Evolutionary conservation across 169 alveolate genomes (phyloP), one percentile per base, ranked within the genome.

Genomic region (Condylostoma magnum): DNA sequence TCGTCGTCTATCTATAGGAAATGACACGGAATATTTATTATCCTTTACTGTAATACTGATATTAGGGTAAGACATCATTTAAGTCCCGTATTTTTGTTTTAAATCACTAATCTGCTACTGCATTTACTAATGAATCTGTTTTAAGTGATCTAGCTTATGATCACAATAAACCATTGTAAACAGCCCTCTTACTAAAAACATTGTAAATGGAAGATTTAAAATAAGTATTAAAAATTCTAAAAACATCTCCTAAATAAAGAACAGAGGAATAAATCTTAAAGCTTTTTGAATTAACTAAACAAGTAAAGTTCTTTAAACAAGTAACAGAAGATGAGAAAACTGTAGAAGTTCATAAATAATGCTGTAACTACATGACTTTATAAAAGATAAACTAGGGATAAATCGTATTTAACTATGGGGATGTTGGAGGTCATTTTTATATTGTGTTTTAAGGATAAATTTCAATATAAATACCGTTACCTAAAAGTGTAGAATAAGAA

Each of bases 61-160:
- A 38, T 78, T 77, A 28, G 85, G 81, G 31, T 38, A 78, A 20
- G 72, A 6, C 41, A 53, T 76, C 72, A 63, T 71, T 43, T 78
- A 57, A 43, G 72, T 60, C 6, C 85, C 85, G 37, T 33, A 65
- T 50, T 63, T 51, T 33, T 66, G 33, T 54, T 70, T 69, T 66
- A 78, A 44, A 36, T 54, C 37, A n/a, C 43, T 22, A 6, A 78
- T 52, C 31, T 69, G 47, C n/a, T 58, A 25, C 12, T 78, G 54
- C 37, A 78, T 63, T 30, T 36, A 20, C 25, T n/a, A 18, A 22
- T 41, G 15, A 12, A 60, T 38, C 56, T 60, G 10, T 15, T 41
- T n/a, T 0, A 60, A 28, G 46, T 55, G n/a, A 18, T 55, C 67
- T 2, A 18, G 22, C 43, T 36, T 60, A 33, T 15, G 20, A 2